Evolutionary conservation across 257 asterid genomes (phyloP).

Genomic region (Jacaranda mimosifolia): DNA sequence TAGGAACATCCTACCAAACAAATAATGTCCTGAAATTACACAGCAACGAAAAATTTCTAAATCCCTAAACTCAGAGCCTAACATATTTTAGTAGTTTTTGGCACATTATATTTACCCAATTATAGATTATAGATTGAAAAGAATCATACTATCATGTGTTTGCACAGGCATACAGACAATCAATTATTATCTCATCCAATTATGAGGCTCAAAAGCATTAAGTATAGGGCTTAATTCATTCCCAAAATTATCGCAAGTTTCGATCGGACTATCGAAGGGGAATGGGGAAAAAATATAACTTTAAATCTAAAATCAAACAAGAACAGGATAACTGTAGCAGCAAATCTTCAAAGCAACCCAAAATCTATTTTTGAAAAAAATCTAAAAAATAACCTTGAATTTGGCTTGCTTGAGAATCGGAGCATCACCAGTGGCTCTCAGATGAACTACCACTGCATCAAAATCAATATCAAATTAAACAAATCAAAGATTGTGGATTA

Average conservation of each 20-base stretch:
- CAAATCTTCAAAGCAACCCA: constrained; percentile 1
- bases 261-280: background rate
- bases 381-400: constrained; percentile 67
- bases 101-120: background rate
- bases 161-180: background rate
- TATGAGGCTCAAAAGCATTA: background rate
- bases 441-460: constrained; percentile 82
- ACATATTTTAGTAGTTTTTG: background rate
- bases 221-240: constrained; percentile 22
- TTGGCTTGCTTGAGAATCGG: constrained; percentile 95
- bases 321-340: background rate
- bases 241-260: constrained; percentile 25
- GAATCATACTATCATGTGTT: background rate
- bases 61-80: background rate
- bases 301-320: constrained; percentile 10
- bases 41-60: background rate
- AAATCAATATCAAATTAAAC: constrained; percentile 7
- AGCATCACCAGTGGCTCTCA: constrained; percentile 97
- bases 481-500: background rate
- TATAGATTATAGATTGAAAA: background rate
- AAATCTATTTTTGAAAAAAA: background rate
- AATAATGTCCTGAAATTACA: background rate
- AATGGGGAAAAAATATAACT: background rate
- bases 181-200: constrained; percentile 2
- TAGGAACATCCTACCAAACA: background rate